Conservation (phyloP, 2,329 filamentous ascomycete species). For the Penicillium sp. region DNA sequence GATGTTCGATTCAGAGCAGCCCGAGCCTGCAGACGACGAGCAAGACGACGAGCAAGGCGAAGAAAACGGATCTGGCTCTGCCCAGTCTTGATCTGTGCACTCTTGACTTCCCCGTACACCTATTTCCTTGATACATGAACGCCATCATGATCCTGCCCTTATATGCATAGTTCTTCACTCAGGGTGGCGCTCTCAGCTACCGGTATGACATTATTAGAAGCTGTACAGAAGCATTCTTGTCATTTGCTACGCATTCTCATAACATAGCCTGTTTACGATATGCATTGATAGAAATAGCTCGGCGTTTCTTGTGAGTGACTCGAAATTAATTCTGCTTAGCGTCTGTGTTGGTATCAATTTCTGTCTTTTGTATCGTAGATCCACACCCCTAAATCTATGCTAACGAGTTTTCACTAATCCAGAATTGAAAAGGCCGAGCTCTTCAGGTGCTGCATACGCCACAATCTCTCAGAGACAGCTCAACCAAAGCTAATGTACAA, state of each 20-base stretch:
- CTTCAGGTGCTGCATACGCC: too few relatives aligned
- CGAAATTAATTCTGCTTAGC: background rate
- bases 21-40: constrained; percentile 4
- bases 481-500: too few relatives aligned
- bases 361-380: too few relatives aligned
- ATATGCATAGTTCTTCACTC: constrained; percentile 15
- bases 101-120: background rate
- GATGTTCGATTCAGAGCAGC: background rate
- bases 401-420: too few relatives aligned
- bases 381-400: too few relatives aligned
- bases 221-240: constrained; percentile 17
- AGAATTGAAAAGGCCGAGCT: too few relatives aligned
- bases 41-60: too few relatives aligned
- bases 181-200: background rate
- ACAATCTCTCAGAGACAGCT: too few relatives aligned
- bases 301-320: constrained; percentile 11
- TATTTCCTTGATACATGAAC: background rate
- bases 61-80: constrained; percentile 14
- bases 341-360: too few relatives aligned
- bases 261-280: constrained; percentile 14
- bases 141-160: background rate
- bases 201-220: background rate
- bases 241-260: constrained; percentile 5
- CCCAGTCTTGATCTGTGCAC: constrained; percentile 10
- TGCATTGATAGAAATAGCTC: constrained; percentile 22